Evolutionary conservation across 2,329 filamentous ascomycete species (phyloP), one percentile per base, ranked within the genome.

Genomic region (Monosporascus sp.): DNA sequence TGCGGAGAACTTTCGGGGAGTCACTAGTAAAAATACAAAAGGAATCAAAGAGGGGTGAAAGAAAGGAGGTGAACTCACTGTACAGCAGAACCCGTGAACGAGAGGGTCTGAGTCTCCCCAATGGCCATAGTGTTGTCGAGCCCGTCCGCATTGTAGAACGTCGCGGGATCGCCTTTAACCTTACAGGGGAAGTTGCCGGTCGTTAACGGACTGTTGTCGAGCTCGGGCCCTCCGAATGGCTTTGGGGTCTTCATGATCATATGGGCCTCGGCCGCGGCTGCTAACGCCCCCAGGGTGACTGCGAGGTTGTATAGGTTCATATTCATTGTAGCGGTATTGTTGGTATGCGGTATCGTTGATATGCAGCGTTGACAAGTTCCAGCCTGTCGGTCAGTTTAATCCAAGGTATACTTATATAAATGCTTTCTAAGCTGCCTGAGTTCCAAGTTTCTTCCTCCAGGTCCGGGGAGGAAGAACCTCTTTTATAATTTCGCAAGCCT

Each of bases 161-260:
- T 55, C 5, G 61, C 61, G 3, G 65, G 58, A 46, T 65, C 57
- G 17, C 62, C 60, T 41, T 53, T 58, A 1, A 78, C 70, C 63
- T 89, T 87, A 76, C 88, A 90, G 0, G 88, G 88, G 61, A 81
- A 91, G 63, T 89, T 77, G 49, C 68, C 66, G 0, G 71, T 68
- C 1, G 68, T 69, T 14, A 90, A 73, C 1, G 88, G 87, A 14
- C 73, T 72, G 67, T 82, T 88, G 68, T 76, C 75, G 22, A 80
- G 71, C 14, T 67, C 66, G 17, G 66, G 61, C 48, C 70, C 61
- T 60, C 63, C 62, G 49, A 78, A 85, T 0, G 87, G 86, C 7
- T 69, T 64, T 0, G 88, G 87, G 5, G 68, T 72, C 24, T 63
- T 68, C 74, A 90, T 81, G 54, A 76, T 75, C 75, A 90, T 82